Evolutionary conservation across 352 stramenopile species (phyloP).

Genomic region (Globisporangium paddicum): DNA sequence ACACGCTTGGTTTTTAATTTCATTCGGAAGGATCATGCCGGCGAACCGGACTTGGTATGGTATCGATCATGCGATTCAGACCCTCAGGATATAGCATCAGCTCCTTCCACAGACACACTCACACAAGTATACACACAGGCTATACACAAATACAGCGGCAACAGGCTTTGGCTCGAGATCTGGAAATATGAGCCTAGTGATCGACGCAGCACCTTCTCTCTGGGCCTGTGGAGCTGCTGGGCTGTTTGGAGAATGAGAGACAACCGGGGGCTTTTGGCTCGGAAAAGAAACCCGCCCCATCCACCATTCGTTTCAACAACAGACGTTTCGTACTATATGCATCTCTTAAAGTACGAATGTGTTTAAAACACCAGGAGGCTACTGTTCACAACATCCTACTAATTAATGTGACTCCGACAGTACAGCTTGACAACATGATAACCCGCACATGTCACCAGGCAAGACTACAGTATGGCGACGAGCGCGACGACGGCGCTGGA

Average conservation of each 20-base stretch:
- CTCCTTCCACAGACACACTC: constrained; percentile 30
- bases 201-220: too few relatives aligned
- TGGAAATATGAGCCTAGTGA: too few relatives aligned
- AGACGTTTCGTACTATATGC: too few relatives aligned
- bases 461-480: constrained; percentile 2
- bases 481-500: constrained; percentile 33
- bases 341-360: too few relatives aligned
- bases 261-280: background rate
- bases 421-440: background rate
- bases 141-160: background rate
- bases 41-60: constrained; percentile 78
- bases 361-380: too few relatives aligned
- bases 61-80: constrained; percentile 77
- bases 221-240: background rate
- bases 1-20: background rate
- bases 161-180: background rate
- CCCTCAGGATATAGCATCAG: constrained; percentile 85
- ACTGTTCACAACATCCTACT: too few relatives aligned
- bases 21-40: constrained; percentile 72
- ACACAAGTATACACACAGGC: constrained; percentile 1
- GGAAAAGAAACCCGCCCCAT: background rate
- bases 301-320: constrained; percentile 7
- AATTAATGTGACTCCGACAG: too few relatives aligned
- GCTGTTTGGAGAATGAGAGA: constrained; percentile 5
- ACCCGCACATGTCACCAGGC: background rate